These are phyloP conservation scores for Nothopassalora personata DNA, from an alignment of 2,329 filamentous ascomycete species.

Conservation along the genomic window DNA sequence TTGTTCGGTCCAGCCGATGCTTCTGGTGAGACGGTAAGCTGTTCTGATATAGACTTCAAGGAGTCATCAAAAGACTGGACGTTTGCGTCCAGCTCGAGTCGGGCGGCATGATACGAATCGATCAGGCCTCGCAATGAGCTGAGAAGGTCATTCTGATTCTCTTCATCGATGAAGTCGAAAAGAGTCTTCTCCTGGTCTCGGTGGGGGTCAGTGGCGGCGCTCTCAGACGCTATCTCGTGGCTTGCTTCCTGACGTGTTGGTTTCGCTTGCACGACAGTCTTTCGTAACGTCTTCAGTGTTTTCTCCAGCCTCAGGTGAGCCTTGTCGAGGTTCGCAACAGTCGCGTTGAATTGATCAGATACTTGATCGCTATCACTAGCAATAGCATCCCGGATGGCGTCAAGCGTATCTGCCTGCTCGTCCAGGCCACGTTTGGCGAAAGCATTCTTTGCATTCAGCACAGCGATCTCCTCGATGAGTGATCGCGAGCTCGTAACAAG, in stretches of 20 bases:
- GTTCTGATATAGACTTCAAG: slow-evolving; percentile 24
- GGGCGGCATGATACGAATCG: slow-evolving; percentile 63
- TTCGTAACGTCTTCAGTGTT: slow-evolving; percentile 61
- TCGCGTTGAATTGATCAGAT: slow-evolving; percentile 41
- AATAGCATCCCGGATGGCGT: slow-evolving; percentile 41
- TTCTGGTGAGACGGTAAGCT: slow-evolving; percentile 11
- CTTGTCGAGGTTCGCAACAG: slow-evolving; percentile 51
- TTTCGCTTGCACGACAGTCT: slow-evolving; percentile 61
- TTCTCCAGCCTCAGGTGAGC: slow-evolving; percentile 60
- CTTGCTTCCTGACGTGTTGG: slow-evolving; percentile 41
- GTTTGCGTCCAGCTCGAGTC: slow-evolving; percentile 51
- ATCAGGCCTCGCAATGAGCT: slow-evolving; percentile 66
- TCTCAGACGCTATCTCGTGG: neutral
- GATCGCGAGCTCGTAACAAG: slow-evolving; percentile 71
- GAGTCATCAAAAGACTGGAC: slow-evolving; percentile 68
- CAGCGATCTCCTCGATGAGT: slow-evolving; percentile 71
- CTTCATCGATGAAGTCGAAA: slow-evolving; percentile 71
- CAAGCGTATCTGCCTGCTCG: slow-evolving; percentile 41
- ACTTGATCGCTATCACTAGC: slow-evolving; percentile 39
- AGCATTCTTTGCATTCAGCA: slow-evolving; percentile 54
- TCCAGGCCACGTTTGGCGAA: slow-evolving; percentile 40
- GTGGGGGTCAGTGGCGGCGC: slow-evolving; percentile 18
- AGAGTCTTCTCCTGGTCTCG: slow-evolving; percentile 50
- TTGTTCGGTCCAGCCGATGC: slow-evolving; percentile 21
- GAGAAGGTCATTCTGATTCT: slow-evolving; percentile 60